phyloP scores from a whole-genome alignment of 2,329 filamentous ascomycete species.

The Emergomyces pasteurianus region DNA sequence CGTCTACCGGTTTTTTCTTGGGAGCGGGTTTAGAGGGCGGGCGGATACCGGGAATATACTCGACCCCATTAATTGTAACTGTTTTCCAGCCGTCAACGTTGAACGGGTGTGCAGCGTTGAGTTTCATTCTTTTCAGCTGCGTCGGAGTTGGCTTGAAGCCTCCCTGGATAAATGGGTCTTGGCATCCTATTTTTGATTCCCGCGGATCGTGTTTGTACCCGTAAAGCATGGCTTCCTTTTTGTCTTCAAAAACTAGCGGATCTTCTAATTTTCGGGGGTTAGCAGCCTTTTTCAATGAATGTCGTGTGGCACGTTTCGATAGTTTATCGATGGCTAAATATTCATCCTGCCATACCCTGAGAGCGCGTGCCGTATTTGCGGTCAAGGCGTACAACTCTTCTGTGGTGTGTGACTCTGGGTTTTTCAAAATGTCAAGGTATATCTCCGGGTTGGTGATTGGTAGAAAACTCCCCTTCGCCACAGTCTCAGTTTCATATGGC shows the following conservation, averaged over 20 bases:
- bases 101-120: conserved; percentile 23
- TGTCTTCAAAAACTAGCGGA: conserved; percentile 43
- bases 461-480: conserved; percentile 25
- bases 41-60: conserved; percentile 24
- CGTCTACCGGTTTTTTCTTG: conserved; percentile 15
- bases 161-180: conserved; percentile 46
- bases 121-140: conserved; percentile 29
- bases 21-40: conserved; percentile 17
- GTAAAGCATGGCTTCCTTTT: conserved; percentile 50
- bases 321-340: conserved; percentile 41
- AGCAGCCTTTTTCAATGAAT: conserved; percentile 38
- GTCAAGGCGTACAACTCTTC: conserved; percentile 46
- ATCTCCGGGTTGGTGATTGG: conserved; percentile 25
- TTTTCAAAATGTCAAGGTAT: conserved; percentile 24
- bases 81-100: conserved; percentile 33
- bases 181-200: conserved; percentile 33
- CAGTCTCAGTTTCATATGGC: conserved; percentile 23
- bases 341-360: conserved; percentile 48
- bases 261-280: conserved; percentile 41
- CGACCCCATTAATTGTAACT: conserved; percentile 25
- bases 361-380: conserved; percentile 39
- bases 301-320: conserved; percentile 37
- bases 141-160: conserved; percentile 34
- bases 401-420: conserved; percentile 32
- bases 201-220: conserved; percentile 47